These are phyloP conservation scores for Pseudogymnoascus verrucosus DNA, from an alignment of 2,329 filamentous ascomycete genomes.

Conservation along the genomic window DNA sequence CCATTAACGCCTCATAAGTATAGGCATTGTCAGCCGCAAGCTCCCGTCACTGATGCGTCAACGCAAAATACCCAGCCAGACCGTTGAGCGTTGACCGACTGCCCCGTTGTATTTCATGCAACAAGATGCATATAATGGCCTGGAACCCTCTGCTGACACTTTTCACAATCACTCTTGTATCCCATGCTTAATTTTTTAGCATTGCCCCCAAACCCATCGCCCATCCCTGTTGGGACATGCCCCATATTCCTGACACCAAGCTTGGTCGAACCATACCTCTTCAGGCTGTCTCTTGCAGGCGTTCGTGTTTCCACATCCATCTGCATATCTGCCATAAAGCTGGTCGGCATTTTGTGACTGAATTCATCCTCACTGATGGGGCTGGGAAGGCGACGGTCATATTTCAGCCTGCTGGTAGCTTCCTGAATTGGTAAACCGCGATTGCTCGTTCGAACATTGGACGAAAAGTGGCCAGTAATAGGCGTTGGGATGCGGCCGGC, in stretches of 20 bases:
- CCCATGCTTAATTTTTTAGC: slow-evolving; percentile 71
- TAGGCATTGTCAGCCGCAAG: background rate
- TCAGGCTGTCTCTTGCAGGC: slow-evolving; percentile 15
- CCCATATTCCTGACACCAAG: slow-evolving; percentile 27
- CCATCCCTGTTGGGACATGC: slow-evolving; percentile 18
- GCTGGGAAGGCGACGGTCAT: slow-evolving; percentile 25
- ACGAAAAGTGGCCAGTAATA: slow-evolving; percentile 27
- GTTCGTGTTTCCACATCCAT: slow-evolving; percentile 24
- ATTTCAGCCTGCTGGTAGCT: slow-evolving; percentile 21
- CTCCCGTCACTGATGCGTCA: background rate
- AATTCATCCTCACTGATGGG: slow-evolving; percentile 29
- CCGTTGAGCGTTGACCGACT: background rate
- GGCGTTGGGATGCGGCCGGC: slow-evolving; percentile 28
- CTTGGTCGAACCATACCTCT: slow-evolving; percentile 28
- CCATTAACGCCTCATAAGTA: background rate
- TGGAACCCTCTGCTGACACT: slow-evolving; percentile 65
- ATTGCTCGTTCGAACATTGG: slow-evolving; percentile 18
- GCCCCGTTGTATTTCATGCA: background rate
- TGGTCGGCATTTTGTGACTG: slow-evolving; percentile 25
- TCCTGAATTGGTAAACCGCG: slow-evolving; percentile 18
- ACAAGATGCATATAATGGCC: slow-evolving; percentile 48
- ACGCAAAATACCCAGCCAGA: background rate
- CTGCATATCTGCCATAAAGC: slow-evolving; percentile 25
- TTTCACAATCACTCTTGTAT: slow-evolving; percentile 69
- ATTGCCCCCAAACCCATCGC: slow-evolving; percentile 36